Base-by-base conservation (phyloP, 768 basidiomycete species). In the Zangia roseola region DNA sequence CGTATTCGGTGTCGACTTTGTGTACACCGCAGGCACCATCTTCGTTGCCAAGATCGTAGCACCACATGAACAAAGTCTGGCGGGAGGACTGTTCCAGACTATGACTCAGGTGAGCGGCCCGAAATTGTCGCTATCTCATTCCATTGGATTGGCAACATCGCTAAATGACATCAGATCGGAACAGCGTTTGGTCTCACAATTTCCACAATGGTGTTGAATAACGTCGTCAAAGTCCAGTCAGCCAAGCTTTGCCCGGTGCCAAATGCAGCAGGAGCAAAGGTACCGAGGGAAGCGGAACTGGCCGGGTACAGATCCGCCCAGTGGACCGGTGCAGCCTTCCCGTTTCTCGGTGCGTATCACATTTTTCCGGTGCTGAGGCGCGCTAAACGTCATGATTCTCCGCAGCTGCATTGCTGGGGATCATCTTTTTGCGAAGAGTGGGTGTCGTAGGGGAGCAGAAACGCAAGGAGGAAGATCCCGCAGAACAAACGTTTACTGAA, bases 1-100 rank as follows among this genome's bases (percentile, higher is more conserved):
- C 19, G 88, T 90, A 13, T 75, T 88, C 40, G 90, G 90, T 17
- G 87, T 82, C 1, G 90, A 91, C 59, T 88, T 91, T 53, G 81
- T 87, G 2, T 91, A 82, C 58, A 71, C 89, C 0, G 69, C 81
- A 0, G 90, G 89, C 3, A 86, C 85, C 6, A 68, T 91, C 14
- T 91, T 86, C 56, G 78, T 89, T 36, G 84, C 88, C 4, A 85
- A 83, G 58, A 74, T 85, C 10, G 75, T 81, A 2, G 63, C 76
- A 2, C 81, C 81, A 4, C 74, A 85, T 46, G 89, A 91, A 56
- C 89, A 91, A 65, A 84, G 82, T 64, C 72, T 91, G 5, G 81
- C 83, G 6, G 88, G 86, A 3, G 89, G 81, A 10, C 50, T 90
- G 17, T 90, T 91, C 65, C 85, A 87, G 60, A 89, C 89, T 1